Evolutionary conservation across 805 yeast species (phyloP), one percentile per base, ranked within the genome.

Genomic region (Lipomyces lipofer): DNA sequence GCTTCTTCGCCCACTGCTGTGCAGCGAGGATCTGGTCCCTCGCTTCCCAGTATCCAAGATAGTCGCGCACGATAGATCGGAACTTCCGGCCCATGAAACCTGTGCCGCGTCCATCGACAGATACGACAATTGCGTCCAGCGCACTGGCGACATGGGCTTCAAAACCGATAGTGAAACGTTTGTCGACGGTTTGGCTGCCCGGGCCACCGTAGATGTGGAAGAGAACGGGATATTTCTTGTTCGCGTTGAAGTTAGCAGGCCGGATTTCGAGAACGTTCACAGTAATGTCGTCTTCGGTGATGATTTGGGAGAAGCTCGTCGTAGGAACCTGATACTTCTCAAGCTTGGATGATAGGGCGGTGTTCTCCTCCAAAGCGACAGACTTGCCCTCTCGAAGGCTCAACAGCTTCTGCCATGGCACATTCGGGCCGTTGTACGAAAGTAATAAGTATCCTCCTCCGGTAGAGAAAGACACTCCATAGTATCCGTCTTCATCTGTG

Each of bases 91-190:
- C 96, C 71, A 83, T 88, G 70, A 77, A 88, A 0, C 97, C 98
- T 0, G 99, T 94, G 28, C 99, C 99, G 63, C 99, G 80, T 0
- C 98, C 98, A 71, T 94, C 99, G 2, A 94, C 95, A 0, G 96
- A 87, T 0, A 94, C 96, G 7, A 94, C 96, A 46, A 94, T 79
- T 2, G 95, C 88, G 64, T 85, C 78, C 59, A 87, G 75, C 63
- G 84, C 84, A 1, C 96, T 80, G 0, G 96, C 85, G 38, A 86
- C 80, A 9, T 87, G 84, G 27, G 86, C 80, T 57, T 91, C 86
- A 70, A 89, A 91, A 7, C 79, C 76, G 29, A 86, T 72, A 0
- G 78, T 67, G 65, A 82, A 89, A 12, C 73, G 67, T 58, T 86
- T 82, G 40, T 77, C 73, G 5, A 92, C 97, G 50, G 80, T 75